Base-by-base conservation (phyloP, 2,329 filamentous ascomycete species). In the Aspergillus sp. region DNA sequence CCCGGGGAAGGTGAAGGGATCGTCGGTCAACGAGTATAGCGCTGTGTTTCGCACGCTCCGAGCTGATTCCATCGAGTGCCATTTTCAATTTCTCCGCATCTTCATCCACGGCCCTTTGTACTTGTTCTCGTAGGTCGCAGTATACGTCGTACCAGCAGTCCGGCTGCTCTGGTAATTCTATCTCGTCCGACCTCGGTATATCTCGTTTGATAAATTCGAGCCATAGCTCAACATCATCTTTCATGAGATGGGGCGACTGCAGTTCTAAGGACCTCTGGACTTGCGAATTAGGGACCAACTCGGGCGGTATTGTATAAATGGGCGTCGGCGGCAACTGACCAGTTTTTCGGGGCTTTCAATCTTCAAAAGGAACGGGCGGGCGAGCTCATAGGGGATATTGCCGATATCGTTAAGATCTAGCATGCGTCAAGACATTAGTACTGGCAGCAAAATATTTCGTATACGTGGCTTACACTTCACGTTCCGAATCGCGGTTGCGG, bases 121-220 rank as follows among this genome's bases (percentile, higher is more conserved):
- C 84, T 64, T 89, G 81, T 47, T 80, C 81, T 66, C 86, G 83
- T 71, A 93, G 89, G 65, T 87, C 87, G 66, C 84, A 81, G 79
- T 96, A 97, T 15, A 96, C 83, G 59, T 89, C 87, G 73, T 89
- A 87, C 93, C 93, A 97, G 62, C 87, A 87, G 41, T 81, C 81
- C 0, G 89, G 86, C 64, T 91, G 84, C 59, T 83, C 83, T 0
- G 91, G 91, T 25, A 86, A 81, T 67, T 88, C 85, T 28, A 86
- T 85, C 72, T 90, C 87, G 47, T 88, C 82, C 75, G 87, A 89
- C 59, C 86, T 80, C 2, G 88, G 87, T 64, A 97, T 91, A 70
- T 97, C 88, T 52, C 88, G 86, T 55, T 86, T 85, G 75, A 98
- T 95, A 71, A 97, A 85, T 30, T 86, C 84, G 47, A 87, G 78